phyloP scores from a whole-genome alignment of 371 early-diverging fungal species.

The Mortierella sp. region DNA sequence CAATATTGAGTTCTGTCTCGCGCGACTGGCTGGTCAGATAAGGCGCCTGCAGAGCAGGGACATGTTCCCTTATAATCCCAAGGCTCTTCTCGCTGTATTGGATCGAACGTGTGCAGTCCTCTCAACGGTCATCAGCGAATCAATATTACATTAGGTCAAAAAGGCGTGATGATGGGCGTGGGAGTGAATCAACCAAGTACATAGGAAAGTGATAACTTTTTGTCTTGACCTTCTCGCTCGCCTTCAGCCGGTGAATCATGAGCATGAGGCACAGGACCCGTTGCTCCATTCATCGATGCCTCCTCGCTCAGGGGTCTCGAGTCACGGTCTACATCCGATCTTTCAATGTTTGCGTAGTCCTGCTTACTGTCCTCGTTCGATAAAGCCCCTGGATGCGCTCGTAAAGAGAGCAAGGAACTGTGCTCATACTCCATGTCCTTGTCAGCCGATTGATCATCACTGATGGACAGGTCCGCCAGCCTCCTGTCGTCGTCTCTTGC shows the following conservation, averaged over 20 bases:
- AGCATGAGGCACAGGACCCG: no score
- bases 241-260: no score
- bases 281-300: no score
- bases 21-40: conserved; percentile 17
- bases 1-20: conserved; percentile 16
- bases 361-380: not conserved
- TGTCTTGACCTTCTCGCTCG: no score
- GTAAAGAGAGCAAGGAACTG: not conserved
- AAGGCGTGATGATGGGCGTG: no score
- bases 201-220: no score
- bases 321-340: no score
- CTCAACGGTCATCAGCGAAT: not conserved
- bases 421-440: not conserved
- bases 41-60: conserved; percentile 8
- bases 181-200: no score
- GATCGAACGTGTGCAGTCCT: conserved; percentile 13
- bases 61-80: conserved; percentile 44
- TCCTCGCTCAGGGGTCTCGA: no score
- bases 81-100: conserved; percentile 27
- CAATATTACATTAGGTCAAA: no score
- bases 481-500: conserved; percentile 17
- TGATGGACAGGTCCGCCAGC: conserved; percentile 2
- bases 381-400: no score
- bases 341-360: not conserved
- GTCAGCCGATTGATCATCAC: no score